Conservation (phyloP, 208 protist species). For the Entamoeba moshkovskii region DNA sequence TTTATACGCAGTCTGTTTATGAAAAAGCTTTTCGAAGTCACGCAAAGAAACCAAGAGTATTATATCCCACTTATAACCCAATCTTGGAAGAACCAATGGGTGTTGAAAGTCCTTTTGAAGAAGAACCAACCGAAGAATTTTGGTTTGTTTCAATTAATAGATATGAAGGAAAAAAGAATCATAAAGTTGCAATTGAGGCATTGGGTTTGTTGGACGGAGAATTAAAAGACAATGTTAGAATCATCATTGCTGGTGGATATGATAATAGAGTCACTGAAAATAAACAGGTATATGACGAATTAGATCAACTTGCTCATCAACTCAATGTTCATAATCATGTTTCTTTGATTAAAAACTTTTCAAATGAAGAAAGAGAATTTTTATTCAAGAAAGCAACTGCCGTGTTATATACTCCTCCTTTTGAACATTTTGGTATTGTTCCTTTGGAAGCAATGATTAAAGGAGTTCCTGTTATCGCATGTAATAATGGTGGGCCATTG, state of each 20-base stretch:
- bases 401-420: conserved; percentile 71
- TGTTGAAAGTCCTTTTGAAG: not conserved
- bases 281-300: conserved; percentile 53
- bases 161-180: conserved; percentile 82
- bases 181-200: not conserved
- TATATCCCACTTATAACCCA: conserved; percentile 38
- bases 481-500: conserved; percentile 65
- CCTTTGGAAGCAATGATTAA: conserved; percentile 52
- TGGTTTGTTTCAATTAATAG: conserved; percentile 82
- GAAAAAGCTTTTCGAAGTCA: conserved; percentile 22
- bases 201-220: not conserved
- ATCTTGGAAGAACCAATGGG: conserved; percentile 36
- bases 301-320: conserved; percentile 43
- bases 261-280: conserved; percentile 54
- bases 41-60: conserved; percentile 26
- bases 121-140: conserved; percentile 3
- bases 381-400: conserved; percentile 54
- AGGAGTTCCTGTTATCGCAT: conserved; percentile 67
- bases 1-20: conserved; percentile 44
- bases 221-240: not conserved
- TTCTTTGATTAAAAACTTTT: conserved; percentile 60
- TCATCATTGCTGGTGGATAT: conserved; percentile 54
- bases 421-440: conserved; percentile 77
- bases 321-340: conserved; percentile 40
- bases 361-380: conserved; percentile 45